These are phyloP conservation scores for Hanseniaspora guilliermondii DNA, from an alignment of 805 yeast genomes.

Conservation along the genomic window DNA sequence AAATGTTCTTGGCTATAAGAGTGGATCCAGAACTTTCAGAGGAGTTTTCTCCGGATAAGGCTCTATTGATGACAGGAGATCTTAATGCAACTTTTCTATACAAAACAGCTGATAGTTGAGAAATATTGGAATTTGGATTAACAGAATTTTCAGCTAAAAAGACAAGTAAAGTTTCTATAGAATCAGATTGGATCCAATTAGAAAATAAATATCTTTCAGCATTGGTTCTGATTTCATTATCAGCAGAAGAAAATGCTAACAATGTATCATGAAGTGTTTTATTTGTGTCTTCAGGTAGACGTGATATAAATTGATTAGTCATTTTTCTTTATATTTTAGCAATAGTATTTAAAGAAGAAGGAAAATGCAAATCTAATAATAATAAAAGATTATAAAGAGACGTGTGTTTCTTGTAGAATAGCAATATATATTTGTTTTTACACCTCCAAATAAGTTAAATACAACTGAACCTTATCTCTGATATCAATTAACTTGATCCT, in stretches of 20 bases:
- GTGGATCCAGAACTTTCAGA: conserved; percentile 32
- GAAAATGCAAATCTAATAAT: not conserved
- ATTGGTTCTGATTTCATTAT: conserved; percentile 56
- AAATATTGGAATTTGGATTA: conserved; percentile 42
- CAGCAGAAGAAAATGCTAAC: conserved; percentile 62
- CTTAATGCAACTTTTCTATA: conserved; percentile 77
- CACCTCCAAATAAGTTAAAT: not conserved
- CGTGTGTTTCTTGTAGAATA: too few species aligned
- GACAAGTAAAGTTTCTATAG: conserved; percentile 56
- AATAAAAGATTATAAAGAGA: not conserved
- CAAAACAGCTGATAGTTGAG: conserved; percentile 72
- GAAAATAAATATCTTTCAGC: conserved; percentile 66
- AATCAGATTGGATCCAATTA: conserved; percentile 61
- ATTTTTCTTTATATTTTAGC: too few species aligned
- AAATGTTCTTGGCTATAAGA: conserved; percentile 67
- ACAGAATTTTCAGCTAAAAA: conserved; percentile 75
- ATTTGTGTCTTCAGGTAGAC: conserved; percentile 49
- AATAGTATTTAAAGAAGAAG: not conserved
- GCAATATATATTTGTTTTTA: too few species aligned
- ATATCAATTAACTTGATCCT: too few species aligned
- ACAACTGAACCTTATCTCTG: not conserved
- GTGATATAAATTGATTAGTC: not conserved
- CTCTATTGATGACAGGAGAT: conserved; percentile 42
- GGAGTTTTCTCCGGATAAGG: conserved; percentile 19
- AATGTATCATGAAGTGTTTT: conserved; percentile 44